A percentile compares a stretch with the other conserved stretches of the same genome.
Conservation (phyloP, 2,329 filamentous ascomycete species). For the Alternaria metachromatica region DNA sequence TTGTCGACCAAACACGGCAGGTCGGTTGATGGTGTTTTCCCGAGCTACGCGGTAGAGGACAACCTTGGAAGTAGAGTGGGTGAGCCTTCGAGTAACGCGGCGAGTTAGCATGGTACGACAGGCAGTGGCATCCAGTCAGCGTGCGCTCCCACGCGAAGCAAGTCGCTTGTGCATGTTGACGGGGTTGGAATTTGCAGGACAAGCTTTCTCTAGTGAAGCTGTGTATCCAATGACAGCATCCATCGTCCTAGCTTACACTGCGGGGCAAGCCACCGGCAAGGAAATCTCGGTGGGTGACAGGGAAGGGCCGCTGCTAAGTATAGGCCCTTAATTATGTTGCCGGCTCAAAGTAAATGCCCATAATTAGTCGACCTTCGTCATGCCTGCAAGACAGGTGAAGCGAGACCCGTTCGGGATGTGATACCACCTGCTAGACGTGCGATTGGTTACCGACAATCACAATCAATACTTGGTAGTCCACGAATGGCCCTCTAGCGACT, state of each 20-base stretch:
- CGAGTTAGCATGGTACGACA: conserved; percentile 36
- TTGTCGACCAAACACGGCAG: conserved; percentile 40
- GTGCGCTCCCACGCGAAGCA: conserved; percentile 38
- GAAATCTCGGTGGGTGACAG: conserved; percentile 31
- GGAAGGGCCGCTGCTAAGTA: conserved; percentile 34
- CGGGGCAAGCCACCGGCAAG: conserved; percentile 27
- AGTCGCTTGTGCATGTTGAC: conserved; percentile 33
- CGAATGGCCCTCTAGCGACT: conserved; percentile 42
- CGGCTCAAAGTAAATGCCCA: conserved; percentile 26
- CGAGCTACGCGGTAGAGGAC: conserved; percentile 26
- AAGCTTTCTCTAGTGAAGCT: conserved; percentile 43
- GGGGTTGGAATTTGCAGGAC: conserved; percentile 44
- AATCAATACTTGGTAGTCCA: conserved; percentile 47
- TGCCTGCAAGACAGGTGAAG: conserved; percentile 21
- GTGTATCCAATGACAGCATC: conserved; percentile 35
- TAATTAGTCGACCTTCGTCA: conserved; percentile 39
- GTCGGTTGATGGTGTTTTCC: conserved; percentile 36
- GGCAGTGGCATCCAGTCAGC: conserved; percentile 42
- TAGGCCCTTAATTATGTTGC: conserved; percentile 44
- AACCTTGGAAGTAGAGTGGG: conserved; percentile 8
- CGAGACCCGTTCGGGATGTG: conserved; percentile 23
- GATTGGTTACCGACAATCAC: conserved; percentile 45
- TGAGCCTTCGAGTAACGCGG: conserved; percentile 37
- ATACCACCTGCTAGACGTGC: conserved; percentile 13
- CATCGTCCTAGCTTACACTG: conserved; percentile 28